Conservation (phyloP, 2,329 filamentous ascomycete species). For the Fusarium sp. region DNA sequence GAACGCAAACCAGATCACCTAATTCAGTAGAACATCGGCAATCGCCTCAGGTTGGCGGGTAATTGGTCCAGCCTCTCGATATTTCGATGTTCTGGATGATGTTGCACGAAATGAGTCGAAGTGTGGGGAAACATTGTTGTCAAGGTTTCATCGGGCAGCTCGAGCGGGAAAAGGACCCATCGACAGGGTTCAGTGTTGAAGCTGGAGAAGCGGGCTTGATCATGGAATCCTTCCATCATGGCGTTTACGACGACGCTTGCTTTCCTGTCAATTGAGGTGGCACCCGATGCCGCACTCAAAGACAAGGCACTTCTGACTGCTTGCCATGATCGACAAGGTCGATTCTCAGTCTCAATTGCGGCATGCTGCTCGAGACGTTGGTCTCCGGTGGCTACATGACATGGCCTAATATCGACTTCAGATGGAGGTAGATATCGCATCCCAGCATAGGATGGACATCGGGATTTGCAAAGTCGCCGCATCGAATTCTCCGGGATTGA, state of each 20-base stretch:
- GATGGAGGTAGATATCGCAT: conserved; percentile 7
- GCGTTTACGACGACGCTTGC: conserved; percentile 6
- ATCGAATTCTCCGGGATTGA: conserved; percentile 42
- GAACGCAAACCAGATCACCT: conserved; percentile 14
- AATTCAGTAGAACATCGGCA: conserved; percentile 9
- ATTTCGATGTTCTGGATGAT: conserved; percentile 28
- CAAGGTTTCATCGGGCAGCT: conserved; percentile 31
- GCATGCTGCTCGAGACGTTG: not conserved
- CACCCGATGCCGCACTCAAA: not conserved
- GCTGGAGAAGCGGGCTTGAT: conserved; percentile 21
- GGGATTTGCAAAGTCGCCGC: conserved; percentile 17
- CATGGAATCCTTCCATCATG: conserved; percentile 13
- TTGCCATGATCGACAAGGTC: not conserved
- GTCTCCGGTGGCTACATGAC: not conserved
- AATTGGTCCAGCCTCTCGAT: conserved; percentile 30
- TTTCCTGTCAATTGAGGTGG: conserved; percentile 2
- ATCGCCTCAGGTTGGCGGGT: conserved; percentile 5
- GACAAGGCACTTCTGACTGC: not conserved
- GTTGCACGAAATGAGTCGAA: conserved; percentile 38
- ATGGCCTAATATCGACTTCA: not conserved
- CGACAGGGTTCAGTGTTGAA: conserved; percentile 26
- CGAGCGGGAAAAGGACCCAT: conserved; percentile 23
- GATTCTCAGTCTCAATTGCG: not conserved
- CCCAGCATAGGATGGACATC: conserved; percentile 5
- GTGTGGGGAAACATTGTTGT: conserved; percentile 35